A percentile compares a stretch with the other conserved stretches of the same genome.
Conservation (phyloP, 2,329 filamentous ascomycete species). For the Aspergillus ustus region DNA sequence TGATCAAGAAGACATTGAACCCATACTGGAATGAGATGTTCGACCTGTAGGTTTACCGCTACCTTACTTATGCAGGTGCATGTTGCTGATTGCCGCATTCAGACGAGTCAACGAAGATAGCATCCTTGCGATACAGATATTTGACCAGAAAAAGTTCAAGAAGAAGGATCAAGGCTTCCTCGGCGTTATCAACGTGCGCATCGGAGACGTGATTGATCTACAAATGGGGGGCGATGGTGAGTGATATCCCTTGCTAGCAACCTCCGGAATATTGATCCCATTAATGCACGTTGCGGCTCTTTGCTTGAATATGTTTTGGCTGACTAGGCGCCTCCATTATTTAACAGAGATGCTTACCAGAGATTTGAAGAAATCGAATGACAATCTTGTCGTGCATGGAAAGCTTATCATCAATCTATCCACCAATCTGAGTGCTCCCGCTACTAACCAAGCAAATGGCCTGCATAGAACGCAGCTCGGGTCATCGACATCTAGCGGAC, state of each 20-base stretch:
- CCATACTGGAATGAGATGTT: slow-evolving; percentile 99
- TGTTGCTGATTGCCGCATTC: slow-evolving; percentile 26
- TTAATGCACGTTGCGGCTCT: neutral
- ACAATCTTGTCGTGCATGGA: slow-evolving; percentile 96
- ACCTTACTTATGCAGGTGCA: neutral
- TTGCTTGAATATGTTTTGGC: neutral
- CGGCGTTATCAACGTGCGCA: slow-evolving; percentile 94
- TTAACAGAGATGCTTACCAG: slow-evolving; percentile 88
- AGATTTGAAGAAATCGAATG: slow-evolving; percentile 96
- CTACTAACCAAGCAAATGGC: slow-evolving; percentile 57
- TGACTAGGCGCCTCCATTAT: slow-evolving; percentile 26
- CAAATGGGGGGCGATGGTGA: slow-evolving; percentile 88
- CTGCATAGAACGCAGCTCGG: slow-evolving; percentile 40
- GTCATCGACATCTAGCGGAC: slow-evolving; percentile 43
- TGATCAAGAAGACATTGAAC: slow-evolving; percentile 96
- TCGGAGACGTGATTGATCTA: slow-evolving; percentile 92
- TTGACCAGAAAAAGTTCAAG: slow-evolving; percentile 99
- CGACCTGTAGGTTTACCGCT: slow-evolving; percentile 74
- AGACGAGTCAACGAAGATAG: slow-evolving; percentile 93
- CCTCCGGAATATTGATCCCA: neutral
- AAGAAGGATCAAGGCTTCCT: slow-evolving; percentile 99
- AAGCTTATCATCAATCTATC: slow-evolving; percentile 97
- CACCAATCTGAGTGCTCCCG: slow-evolving; percentile 78
- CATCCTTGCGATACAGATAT: slow-evolving; percentile 96
- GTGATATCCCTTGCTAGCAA: slow-evolving; percentile 32